phyloP scores from a whole-genome alignment of 2,329 filamentous ascomycete genomes.

The Thermoascus crustaceus region DNA sequence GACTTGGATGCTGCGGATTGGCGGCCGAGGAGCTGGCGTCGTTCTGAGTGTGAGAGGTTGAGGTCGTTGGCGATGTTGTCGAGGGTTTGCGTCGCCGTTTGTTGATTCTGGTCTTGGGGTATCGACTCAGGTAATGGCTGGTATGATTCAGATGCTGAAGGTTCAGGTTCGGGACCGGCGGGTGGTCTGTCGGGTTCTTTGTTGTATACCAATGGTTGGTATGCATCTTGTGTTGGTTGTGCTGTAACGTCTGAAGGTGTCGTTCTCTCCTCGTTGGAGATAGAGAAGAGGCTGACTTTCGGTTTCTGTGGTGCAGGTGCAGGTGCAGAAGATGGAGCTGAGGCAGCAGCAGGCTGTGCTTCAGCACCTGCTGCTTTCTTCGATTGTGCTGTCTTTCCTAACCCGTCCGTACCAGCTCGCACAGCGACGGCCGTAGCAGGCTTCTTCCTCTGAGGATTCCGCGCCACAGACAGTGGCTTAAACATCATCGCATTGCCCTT shows the following conservation, averaged over 20 bases:
- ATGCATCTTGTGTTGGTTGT: slow-evolving; percentile 23
- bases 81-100: slow-evolving; percentile 46
- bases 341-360: slow-evolving; percentile 8
- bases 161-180: slow-evolving; percentile 11
- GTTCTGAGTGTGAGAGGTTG: slow-evolving; percentile 66
- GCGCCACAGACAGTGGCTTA: slow-evolving; percentile 74
- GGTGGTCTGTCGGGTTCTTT: slow-evolving; percentile 13
- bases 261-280: slow-evolving; percentile 21
- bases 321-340: slow-evolving; percentile 5
- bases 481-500: slow-evolving; percentile 80
- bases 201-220: slow-evolving; percentile 35
- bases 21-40: slow-evolving; percentile 80
- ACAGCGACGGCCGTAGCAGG: slow-evolving; percentile 14
- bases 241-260: slow-evolving; percentile 6
- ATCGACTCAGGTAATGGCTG: not conserved
- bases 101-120: slow-evolving; percentile 8
- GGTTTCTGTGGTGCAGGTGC: slow-evolving; percentile 25
- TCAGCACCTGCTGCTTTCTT: slow-evolving; percentile 4
- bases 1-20: slow-evolving; percentile 42
- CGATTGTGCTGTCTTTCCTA: too few relatives aligned
- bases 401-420: slow-evolving; percentile 10
- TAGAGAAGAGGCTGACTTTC: slow-evolving; percentile 39
- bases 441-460: slow-evolving; percentile 65
- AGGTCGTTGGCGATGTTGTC: slow-evolving; percentile 66
- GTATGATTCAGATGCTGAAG: slow-evolving; percentile 5